Conservation (phyloP, 1,284 basidiomycete genomes). For the Phylloporus sp. region DNA sequence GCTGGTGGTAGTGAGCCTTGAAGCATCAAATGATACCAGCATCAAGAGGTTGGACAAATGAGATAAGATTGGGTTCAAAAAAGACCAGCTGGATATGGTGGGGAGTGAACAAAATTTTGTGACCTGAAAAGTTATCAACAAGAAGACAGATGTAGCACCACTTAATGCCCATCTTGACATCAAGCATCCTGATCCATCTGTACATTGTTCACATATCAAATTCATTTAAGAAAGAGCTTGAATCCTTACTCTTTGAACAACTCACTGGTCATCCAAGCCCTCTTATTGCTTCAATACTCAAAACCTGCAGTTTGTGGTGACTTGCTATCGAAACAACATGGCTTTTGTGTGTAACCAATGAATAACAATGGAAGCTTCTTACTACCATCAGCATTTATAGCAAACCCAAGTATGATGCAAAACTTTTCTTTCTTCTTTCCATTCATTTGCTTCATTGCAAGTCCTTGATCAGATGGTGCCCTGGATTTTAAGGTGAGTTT, state of each 20-base stretch:
- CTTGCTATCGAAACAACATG: not conserved
- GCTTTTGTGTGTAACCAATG: too few relatives aligned
- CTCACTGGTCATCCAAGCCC: not conserved
- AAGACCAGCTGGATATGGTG: too few relatives aligned
- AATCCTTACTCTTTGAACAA: slow-evolving; percentile 5
- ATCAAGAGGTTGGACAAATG: not conserved
- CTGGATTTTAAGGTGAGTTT: not conserved
- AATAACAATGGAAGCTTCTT: too few relatives aligned
- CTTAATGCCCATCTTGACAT: not conserved
- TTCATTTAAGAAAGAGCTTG: not conserved
- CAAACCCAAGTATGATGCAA: too few relatives aligned
- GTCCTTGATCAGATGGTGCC: not conserved
- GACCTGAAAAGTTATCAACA: too few relatives aligned
- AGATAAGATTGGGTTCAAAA: not conserved
- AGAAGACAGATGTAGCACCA: too few relatives aligned
- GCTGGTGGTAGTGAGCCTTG: not conserved
- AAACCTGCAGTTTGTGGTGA: not conserved
- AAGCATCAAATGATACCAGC: not conserved
- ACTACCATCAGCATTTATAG: too few relatives aligned
- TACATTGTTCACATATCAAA: not conserved
- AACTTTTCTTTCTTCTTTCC: not conserved
- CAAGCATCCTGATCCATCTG: not conserved
- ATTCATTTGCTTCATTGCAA: too few relatives aligned
- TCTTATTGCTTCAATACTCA: not conserved
- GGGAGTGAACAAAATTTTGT: too few relatives aligned